These are phyloP conservation scores for Corymbia calophylla DNA, from an alignment of 441 rosid species.

Conservation along the genomic window DNA sequence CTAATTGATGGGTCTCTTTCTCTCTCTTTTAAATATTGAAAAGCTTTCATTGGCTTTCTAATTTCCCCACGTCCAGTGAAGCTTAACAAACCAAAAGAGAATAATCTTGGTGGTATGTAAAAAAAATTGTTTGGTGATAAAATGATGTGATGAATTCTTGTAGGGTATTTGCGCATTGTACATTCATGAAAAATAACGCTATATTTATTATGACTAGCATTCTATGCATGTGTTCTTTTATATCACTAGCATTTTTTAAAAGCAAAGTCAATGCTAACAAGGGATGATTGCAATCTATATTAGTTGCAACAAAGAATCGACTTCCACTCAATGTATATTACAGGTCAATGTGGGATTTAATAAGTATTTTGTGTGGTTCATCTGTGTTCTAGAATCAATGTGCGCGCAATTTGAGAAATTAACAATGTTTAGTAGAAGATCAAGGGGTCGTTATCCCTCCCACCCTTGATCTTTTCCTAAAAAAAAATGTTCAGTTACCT, in stretches of 20 bases:
- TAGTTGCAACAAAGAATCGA: neutral
- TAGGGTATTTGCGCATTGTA: neutral
- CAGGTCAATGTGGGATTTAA: neutral
- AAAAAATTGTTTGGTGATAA: neutral
- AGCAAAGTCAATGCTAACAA: neutral
- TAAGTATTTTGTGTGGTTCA: neutral
- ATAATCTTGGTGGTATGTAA: neutral
- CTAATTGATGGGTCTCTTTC: too few relatives aligned
- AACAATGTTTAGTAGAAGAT: neutral
- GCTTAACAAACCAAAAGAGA: neutral
- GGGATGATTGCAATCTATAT: neutral
- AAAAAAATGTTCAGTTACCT: neutral
- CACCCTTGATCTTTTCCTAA: neutral
- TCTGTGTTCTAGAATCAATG: neutral
- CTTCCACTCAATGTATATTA: neutral
- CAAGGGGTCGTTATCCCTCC: neutral
- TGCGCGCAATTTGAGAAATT: neutral
- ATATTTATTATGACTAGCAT: neutral
- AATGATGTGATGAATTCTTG: neutral
- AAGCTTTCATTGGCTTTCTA: too few relatives aligned
- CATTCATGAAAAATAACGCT: neutral
- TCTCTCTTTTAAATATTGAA: too few relatives aligned
- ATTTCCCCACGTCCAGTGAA: neutral
- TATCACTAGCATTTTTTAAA: neutral
- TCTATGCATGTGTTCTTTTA: neutral